A percentile compares a stretch with the other conserved stretches of the same genome.
Conservation (phyloP, 1,139 yeast genomes). For the Blastobotrys capitulatus region DNA sequence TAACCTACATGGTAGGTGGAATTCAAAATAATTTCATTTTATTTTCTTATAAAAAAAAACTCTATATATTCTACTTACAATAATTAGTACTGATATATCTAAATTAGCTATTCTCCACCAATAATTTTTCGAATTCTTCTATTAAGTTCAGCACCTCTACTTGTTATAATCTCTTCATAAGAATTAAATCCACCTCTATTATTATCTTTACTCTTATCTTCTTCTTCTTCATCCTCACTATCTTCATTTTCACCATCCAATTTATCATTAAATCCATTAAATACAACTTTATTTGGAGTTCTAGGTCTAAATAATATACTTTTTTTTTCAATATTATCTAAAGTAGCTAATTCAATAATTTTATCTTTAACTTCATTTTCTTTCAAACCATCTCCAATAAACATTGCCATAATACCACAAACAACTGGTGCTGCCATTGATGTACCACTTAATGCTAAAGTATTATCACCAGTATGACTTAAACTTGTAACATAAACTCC, state of each 20-base stretch:
- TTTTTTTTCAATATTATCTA: constrained; percentile 25
- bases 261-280: constrained; percentile 32
- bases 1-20: too few species aligned
- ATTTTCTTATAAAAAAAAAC: too few species aligned
- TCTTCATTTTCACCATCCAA: not conserved
- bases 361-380: constrained; percentile 23
- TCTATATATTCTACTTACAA: too few species aligned
- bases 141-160: not conserved
- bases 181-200: not conserved
- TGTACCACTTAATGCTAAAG: constrained; percentile 60
- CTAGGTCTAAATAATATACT: constrained; percentile 39
- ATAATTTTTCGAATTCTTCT: not conserved
- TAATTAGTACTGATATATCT: too few species aligned
- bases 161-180: not conserved
- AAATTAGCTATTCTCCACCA: not conserved
- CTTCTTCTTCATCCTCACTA: not conserved
- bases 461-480: constrained; percentile 25
- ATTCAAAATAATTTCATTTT: too few species aligned
- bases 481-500: constrained; percentile 55
- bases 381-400: constrained; percentile 54
- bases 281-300: constrained; percentile 44
- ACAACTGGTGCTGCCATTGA: constrained; percentile 89
- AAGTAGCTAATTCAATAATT: constrained; percentile 20
- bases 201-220: not conserved
- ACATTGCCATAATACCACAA: constrained; percentile 64